Conservation (phyloP, 1,284 basidiomycete species). For the Microbotryomycetes sp. region DNA sequence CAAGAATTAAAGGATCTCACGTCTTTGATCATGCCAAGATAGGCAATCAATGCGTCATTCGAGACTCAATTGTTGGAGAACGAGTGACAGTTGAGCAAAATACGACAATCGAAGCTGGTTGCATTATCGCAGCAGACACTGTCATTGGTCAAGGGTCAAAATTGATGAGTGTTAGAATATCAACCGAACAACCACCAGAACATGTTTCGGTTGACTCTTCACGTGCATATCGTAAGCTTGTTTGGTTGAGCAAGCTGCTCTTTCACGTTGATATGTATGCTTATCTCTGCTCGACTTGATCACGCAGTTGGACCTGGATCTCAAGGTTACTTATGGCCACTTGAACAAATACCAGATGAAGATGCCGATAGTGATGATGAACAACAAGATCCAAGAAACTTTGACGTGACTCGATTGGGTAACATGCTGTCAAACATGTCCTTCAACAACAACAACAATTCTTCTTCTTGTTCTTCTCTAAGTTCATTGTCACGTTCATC, state of each 20-base stretch:
- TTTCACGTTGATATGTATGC: not conserved
- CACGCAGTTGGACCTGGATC: slow-evolving; percentile 26
- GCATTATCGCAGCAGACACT: slow-evolving; percentile 40
- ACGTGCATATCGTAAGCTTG: slow-evolving; percentile 42
- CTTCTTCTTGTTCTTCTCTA: slow-evolving; percentile 34
- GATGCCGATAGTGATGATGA: slow-evolving; percentile 37
- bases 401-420: slow-evolving; percentile 34
- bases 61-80: slow-evolving; percentile 57
- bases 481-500: slow-evolving; percentile 34
- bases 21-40: slow-evolving; percentile 73
- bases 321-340: slow-evolving; percentile 38
- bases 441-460: too few species aligned
- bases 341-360: slow-evolving; percentile 32
- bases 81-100: slow-evolving; percentile 49
- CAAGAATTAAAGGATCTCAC: slow-evolving; percentile 65
- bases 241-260: not conserved
- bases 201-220: slow-evolving; percentile 40
- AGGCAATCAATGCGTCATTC: slow-evolving; percentile 67
- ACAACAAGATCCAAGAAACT: slow-evolving; percentile 34
- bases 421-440: slow-evolving; percentile 5
- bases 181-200: slow-evolving; percentile 45
- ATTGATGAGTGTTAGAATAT: slow-evolving; percentile 62
- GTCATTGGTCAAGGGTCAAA: slow-evolving; percentile 48
- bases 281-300: too few species aligned
- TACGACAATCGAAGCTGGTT: slow-evolving; percentile 51